These are phyloP conservation scores for Telfairia occidentalis DNA, from an alignment of 331 rosid species.

Conservation along the genomic window DNA sequence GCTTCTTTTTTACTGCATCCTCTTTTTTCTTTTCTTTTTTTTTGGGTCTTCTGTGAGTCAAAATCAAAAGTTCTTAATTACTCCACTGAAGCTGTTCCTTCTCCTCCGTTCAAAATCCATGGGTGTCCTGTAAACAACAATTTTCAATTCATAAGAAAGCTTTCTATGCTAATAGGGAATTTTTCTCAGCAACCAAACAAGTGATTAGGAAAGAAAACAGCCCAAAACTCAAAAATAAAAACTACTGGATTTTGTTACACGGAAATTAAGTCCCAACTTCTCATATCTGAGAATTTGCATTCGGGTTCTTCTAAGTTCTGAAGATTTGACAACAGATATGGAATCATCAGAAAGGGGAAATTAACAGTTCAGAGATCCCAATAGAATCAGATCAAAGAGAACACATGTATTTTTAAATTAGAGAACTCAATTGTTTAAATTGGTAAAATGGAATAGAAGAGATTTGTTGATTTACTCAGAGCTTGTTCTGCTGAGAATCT, in stretches of 20 bases:
- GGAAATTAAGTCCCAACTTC: neutral
- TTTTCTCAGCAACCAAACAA: neutral
- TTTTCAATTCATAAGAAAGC: neutral
- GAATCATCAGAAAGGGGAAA: neutral
- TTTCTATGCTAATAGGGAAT: neutral
- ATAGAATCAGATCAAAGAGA: neutral
- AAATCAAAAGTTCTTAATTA: neutral
- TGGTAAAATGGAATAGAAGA: no score
- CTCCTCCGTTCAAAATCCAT: constrained; percentile 15
- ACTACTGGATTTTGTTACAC: no score
- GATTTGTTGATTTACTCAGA: constrained; percentile 30
- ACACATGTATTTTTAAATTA: neutral
- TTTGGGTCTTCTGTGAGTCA: no score
- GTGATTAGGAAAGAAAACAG: neutral
- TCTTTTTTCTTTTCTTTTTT: neutral
- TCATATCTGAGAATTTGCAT: neutral
- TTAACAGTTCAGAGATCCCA: neutral
- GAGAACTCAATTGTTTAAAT: no score
- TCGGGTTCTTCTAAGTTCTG: neutral
- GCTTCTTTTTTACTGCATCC: neutral
- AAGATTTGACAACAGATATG: neutral
- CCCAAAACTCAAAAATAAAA: neutral
- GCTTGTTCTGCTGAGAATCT: constrained; percentile 62
- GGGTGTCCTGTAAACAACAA: constrained; percentile 11
- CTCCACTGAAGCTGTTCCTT: neutral